These are phyloP conservation scores for Clathrospora elynae DNA, from an alignment of 2,329 filamentous ascomycete species.

Conservation along the genomic window DNA sequence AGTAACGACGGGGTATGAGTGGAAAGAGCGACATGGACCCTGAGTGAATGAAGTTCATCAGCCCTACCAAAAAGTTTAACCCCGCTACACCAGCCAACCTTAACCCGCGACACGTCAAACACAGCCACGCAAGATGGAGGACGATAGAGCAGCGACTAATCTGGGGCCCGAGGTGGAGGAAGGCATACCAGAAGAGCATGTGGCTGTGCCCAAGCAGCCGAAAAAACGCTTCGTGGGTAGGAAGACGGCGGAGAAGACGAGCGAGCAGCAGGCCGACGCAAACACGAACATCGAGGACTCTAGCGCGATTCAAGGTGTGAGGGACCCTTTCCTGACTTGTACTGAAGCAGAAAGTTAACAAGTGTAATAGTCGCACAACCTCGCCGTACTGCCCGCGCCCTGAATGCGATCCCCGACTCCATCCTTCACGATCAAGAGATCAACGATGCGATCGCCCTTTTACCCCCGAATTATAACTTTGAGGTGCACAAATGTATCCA, in stretches of 20 bases:
- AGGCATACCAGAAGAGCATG: slow-evolving; percentile 60
- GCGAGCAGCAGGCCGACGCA: slow-evolving; percentile 50
- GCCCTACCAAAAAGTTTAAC: slow-evolving; percentile 22
- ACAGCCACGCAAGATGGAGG: slow-evolving; percentile 65
- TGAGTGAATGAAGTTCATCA: slow-evolving; percentile 17
- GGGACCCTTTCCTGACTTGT: slow-evolving; percentile 12
- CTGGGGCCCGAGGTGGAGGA: slow-evolving; percentile 72
- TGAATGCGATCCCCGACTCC: slow-evolving; percentile 88
- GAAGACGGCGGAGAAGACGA: slow-evolving; percentile 67
- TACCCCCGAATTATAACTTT: slow-evolving; percentile 97
- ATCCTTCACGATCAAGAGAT: slow-evolving; percentile 85
- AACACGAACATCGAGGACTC: slow-evolving; percentile 62
- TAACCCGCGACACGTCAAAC: slow-evolving; percentile 19
- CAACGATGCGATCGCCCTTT: slow-evolving; percentile 81
- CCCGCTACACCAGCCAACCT: slow-evolving; percentile 20
- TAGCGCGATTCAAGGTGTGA: slow-evolving; percentile 70
- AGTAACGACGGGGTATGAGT: background rate
- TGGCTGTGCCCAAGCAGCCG: slow-evolving; percentile 67
- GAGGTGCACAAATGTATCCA: slow-evolving; percentile 99
- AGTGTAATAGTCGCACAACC: slow-evolving; percentile 69
- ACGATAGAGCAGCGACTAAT: slow-evolving; percentile 72
- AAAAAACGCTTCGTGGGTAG: slow-evolving; percentile 92
- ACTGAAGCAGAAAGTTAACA: slow-evolving; percentile 9
- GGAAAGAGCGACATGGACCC: background rate
- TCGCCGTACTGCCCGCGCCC: slow-evolving; percentile 73